A percentile compares a stretch with the other conserved stretches of the same genome.
Conservation (phyloP, 371 early-diverging fungal species). For the Mortierella sp. region DNA sequence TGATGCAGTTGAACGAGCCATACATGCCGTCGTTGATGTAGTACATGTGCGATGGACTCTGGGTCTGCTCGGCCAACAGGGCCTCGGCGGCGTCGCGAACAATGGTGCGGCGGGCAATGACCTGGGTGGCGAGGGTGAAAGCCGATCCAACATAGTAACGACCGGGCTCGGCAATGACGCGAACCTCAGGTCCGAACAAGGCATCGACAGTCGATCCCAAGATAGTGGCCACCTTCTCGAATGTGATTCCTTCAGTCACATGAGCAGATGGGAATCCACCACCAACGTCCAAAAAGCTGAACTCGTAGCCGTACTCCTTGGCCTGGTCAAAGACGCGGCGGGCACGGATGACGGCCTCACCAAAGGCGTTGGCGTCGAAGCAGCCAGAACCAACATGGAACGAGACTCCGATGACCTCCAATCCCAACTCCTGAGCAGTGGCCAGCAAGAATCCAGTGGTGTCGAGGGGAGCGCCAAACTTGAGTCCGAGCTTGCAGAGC, state of each 20-base stretch:
- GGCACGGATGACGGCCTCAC: constrained; percentile 91
- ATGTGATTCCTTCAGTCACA: constrained; percentile 79
- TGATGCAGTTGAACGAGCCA: constrained; percentile 97
- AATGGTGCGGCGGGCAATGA: constrained; percentile 89
- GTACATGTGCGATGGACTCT: constrained; percentile 87
- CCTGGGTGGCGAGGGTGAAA: constrained; percentile 92
- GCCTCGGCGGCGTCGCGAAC: constrained; percentile 54
- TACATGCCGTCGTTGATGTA: constrained; percentile 99
- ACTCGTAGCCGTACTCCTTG: constrained; percentile 77
- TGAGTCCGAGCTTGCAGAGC: constrained; percentile 93
- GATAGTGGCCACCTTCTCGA: constrained; percentile 88
- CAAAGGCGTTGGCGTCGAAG: constrained; percentile 90
- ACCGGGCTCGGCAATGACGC: constrained; percentile 98
- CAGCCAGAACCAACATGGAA: constrained; percentile 98
- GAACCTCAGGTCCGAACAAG: constrained; percentile 84
- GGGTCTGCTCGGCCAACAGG: constrained; percentile 27
- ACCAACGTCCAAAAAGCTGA: constrained; percentile 93
- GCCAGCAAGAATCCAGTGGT: constrained; percentile 77
- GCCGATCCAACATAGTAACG: constrained; percentile 96
- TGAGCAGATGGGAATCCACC: constrained; percentile 97
- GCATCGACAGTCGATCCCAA: constrained; percentile 84
- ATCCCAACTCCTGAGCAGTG: constrained; percentile 83
- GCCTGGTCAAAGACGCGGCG: constrained; percentile 91
- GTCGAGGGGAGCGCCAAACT: constrained; percentile 94
- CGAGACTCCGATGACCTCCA: constrained; percentile 92